Conservation (phyloP, 306 rosid species). For the Echinosophora koreensis region DNA sequence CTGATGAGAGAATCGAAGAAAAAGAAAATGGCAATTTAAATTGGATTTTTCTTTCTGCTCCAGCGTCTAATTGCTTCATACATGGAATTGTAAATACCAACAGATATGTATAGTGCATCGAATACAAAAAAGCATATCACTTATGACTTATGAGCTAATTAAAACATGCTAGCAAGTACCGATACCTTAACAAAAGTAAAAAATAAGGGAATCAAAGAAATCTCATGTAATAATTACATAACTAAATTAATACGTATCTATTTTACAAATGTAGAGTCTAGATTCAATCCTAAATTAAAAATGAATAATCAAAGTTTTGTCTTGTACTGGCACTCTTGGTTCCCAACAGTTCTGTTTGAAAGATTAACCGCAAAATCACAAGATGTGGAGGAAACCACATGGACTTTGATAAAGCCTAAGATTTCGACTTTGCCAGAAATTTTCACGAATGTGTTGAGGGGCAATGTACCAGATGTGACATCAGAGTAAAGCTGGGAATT, state of each 20-base stretch:
- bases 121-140: not conserved
- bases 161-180: not conserved
- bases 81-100: slow-evolving; percentile 6
- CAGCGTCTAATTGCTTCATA: not conserved
- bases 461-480: slow-evolving; percentile 63
- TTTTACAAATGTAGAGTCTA: not conserved
- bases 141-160: not conserved
- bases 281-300: slow-evolving; percentile 9
- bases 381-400: slow-evolving; percentile 60
- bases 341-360: slow-evolving; percentile 49
- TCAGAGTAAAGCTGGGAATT: slow-evolving; percentile 64
- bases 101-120: not conserved
- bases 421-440: slow-evolving; percentile 67
- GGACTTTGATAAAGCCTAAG: slow-evolving; percentile 66
- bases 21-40: not conserved
- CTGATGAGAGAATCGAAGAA: not conserved
- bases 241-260: not conserved
- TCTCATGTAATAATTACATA: not conserved
- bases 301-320: slow-evolving; percentile 56
- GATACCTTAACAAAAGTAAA: not conserved
- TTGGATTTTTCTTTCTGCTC: not conserved
- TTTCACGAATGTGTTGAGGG: slow-evolving; percentile 56
- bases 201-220: not conserved
- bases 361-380: slow-evolving; percentile 64
- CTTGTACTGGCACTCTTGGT: slow-evolving; percentile 65